These are phyloP conservation scores for Penicillium mononematosum DNA, from an alignment of 495 filamentous ascomycete species.

Conservation along the genomic window DNA sequence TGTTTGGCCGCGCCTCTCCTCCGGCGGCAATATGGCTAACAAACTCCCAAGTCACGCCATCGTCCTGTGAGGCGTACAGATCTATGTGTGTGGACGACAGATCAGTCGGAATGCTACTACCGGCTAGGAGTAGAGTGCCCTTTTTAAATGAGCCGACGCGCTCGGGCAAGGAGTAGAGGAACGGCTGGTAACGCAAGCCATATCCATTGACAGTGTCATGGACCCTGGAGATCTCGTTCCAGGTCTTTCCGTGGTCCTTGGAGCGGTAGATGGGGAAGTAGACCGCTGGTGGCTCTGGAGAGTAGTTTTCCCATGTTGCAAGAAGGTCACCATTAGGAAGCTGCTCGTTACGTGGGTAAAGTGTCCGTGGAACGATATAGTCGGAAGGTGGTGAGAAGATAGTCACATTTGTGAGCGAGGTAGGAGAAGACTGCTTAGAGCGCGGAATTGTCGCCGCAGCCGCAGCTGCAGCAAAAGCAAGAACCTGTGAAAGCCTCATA, in stretches of 20 bases:
- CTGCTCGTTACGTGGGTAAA: constrained; percentile 27
- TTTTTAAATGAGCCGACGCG: constrained; percentile 53
- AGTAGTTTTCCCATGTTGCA: constrained; percentile 65
- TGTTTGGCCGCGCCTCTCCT: constrained; percentile 57
- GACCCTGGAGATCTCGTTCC: constrained; percentile 60
- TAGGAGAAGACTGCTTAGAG: constrained; percentile 7
- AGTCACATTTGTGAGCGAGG: constrained; percentile 21
- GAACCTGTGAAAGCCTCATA: constrained; percentile 19
- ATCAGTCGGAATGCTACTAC: constrained; percentile 62
- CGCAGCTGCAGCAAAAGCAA: constrained; percentile 21
- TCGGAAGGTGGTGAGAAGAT: constrained; percentile 36
- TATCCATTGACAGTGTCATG: constrained; percentile 61
- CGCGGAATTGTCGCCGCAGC: constrained; percentile 14
- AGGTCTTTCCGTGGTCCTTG: constrained; percentile 58
- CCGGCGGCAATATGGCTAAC: constrained; percentile 64
- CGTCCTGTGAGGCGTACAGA: constrained; percentile 60
- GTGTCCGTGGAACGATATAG: constrained; percentile 35
- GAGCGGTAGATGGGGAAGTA: constrained; percentile 68
- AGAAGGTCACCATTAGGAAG: constrained; percentile 27
- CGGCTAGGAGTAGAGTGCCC: constrained; percentile 62
- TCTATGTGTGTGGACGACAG: constrained; percentile 64
- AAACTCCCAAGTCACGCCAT: constrained; percentile 62
- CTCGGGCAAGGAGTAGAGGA: constrained; percentile 59
- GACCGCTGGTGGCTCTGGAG: constrained; percentile 52
- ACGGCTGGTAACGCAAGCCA: constrained; percentile 67